Conservation (phyloP, 306 rosid species). For the Dryas alaskensis region DNA sequence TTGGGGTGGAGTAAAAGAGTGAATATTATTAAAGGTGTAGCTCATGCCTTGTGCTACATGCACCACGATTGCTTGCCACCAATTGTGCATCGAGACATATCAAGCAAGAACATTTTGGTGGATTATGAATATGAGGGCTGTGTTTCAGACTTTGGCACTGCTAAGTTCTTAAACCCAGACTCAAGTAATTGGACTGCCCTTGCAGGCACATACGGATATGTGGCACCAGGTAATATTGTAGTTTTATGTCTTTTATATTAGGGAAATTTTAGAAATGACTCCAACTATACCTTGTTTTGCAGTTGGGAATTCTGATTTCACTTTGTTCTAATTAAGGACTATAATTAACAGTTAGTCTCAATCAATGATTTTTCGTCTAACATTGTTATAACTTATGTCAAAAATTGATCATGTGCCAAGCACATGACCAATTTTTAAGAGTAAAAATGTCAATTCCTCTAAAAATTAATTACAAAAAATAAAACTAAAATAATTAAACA, state of each 20-base stretch:
- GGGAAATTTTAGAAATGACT: no score
- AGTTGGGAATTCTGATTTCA: no score
- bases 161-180: slow-evolving; percentile 9
- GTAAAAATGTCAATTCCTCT: no score
- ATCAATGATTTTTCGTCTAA: no score
- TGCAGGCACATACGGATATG: slow-evolving; percentile 27
- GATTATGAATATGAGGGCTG: slow-evolving; percentile 4
- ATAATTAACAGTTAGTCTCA: no score
- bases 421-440: no score
- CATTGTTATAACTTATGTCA: no score
- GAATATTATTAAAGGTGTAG: slow-evolving; percentile 18
- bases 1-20: slow-evolving; percentile 24
- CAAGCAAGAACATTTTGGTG: slow-evolving; percentile 22
- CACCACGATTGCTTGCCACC: slow-evolving; percentile 18
- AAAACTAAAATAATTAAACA: no score
- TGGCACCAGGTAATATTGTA: slow-evolving; percentile 14
- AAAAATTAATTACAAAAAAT: no score
- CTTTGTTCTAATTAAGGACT: no score
- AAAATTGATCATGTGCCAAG: no score
- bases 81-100: slow-evolving; percentile 18
- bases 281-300: no score
- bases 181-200: slow-evolving; percentile 16
- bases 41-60: slow-evolving; percentile 23
- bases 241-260: background rate
- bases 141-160: slow-evolving; percentile 21